phyloP scores from a whole-genome alignment of 1,284 basidiomycete genomes.

The Coniophora puteana region DNA sequence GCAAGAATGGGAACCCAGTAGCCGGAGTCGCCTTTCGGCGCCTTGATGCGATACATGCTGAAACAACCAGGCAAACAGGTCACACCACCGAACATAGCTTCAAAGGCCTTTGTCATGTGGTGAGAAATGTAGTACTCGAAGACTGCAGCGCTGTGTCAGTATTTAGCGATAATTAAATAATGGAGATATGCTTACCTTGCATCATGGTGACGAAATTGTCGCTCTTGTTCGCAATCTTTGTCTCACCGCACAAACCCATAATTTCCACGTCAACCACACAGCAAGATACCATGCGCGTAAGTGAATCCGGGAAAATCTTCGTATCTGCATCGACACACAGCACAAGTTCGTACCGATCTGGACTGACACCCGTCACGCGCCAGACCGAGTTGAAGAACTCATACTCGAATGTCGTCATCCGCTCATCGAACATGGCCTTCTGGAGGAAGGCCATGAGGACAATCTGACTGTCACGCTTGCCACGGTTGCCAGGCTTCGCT shows the following conservation, averaged over 20 bases:
- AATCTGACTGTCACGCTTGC: slow-evolving; percentile 98
- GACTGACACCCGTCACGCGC: slow-evolving; percentile 92
- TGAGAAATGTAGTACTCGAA: slow-evolving; percentile 99
- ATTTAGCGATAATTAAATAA: slow-evolving; percentile 5
- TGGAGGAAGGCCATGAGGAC: slow-evolving; percentile 97
- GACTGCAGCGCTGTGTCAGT: slow-evolving; percentile 44
- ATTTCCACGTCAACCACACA: slow-evolving; percentile 97
- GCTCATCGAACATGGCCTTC: slow-evolving; percentile 99
- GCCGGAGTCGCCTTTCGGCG: slow-evolving; percentile 87
- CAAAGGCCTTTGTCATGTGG: slow-evolving; percentile 98
- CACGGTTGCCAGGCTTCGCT: slow-evolving; percentile 95
- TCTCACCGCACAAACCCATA: slow-evolving; percentile 99
- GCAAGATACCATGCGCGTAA: slow-evolving; percentile 89
- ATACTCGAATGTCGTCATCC: slow-evolving; percentile 99
- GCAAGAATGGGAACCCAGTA: slow-evolving; percentile 99
- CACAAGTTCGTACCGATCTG: slow-evolving; percentile 94
- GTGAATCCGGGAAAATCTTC: slow-evolving; percentile 93
- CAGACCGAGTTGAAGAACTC: slow-evolving; percentile 99
- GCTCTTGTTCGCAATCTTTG: slow-evolving; percentile 98
- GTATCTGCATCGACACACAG: slow-evolving; percentile 99
- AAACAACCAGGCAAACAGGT: slow-evolving; percentile 99
- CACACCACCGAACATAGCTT: slow-evolving; percentile 99
- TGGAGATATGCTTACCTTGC: slow-evolving; percentile 66
- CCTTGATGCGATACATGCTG: slow-evolving; percentile 99
- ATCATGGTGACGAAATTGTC: slow-evolving; percentile 99